Evolutionary conservation across 805 yeast species (phyloP), one percentile per base, ranked within the genome.

Genomic region (Saturnispora hagleri): DNA sequence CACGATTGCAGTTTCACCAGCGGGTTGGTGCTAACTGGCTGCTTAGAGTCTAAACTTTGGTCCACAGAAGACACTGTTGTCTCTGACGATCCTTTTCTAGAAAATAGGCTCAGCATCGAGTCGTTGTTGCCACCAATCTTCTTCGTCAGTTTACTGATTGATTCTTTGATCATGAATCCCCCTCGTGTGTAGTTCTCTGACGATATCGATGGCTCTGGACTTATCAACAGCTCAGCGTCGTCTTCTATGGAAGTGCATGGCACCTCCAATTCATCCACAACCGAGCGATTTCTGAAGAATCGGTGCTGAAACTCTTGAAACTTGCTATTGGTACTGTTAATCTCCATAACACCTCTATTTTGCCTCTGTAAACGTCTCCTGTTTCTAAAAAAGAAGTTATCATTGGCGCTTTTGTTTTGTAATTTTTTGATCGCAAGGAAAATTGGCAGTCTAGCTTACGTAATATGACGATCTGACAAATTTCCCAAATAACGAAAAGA

Each of bases 91-190:
- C 38, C 47, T 27, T 44, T 44, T 31, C 47, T 44, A 9, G 47
- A 31, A 18, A 44, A 44, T n/a, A 44, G 18, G 15, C 47, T 44
- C 18, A 10, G 12, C 47, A 44, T 44, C 12, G 47, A 44, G 8
- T 44, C 47, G 24, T 47, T 51, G n/a, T 17, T 44, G 5, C 40
- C n/a, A 17, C 42, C 48, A 24, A 52, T 43, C 35, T 52, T 52
- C 20, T 34, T 52, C 18, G 51, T 43, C 17, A 52, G 17, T 17
- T 52, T 52, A 26, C 31, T 47, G 5, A 51, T 8, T 8, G 51
- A 47, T 18, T 51, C 54, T 6, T 51, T 51, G 7, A 51, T 35
- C 18, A 43, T 36, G 12, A 20, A 33, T 15, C 42, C 42, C 24
- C 34, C 33, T 28, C 17, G 8, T 10, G 48, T 22, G 13, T 36